phyloP scores from a whole-genome alignment of 1,284 basidiomycete genomes.

The Apiotrichum sp. region DNA sequence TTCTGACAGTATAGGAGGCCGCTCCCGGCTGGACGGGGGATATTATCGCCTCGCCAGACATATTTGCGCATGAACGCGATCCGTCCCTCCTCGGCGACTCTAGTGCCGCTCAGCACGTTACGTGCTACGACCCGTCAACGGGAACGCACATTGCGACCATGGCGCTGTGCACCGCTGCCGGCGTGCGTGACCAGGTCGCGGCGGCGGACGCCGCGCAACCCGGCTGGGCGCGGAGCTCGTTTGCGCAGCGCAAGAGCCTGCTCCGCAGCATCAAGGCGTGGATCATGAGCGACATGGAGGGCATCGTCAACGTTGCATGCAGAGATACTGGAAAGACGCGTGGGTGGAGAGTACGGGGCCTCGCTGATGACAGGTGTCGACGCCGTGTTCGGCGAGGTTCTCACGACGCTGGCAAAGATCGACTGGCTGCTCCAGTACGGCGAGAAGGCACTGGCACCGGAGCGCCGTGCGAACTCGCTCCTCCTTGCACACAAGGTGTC shows the following conservation, averaged over 20 bases:
- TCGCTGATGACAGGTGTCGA: slow-evolving; percentile 65
- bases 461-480: slow-evolving; percentile 64
- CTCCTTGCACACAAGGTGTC: slow-evolving; percentile 76
- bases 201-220: slow-evolving; percentile 63
- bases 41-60: slow-evolving; percentile 23
- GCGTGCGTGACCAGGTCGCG: slow-evolving; percentile 65
- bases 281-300: slow-evolving; percentile 70
- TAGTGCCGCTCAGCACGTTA: slow-evolving; percentile 64
- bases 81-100: slow-evolving; percentile 21
- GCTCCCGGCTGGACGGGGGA: slow-evolving; percentile 24
- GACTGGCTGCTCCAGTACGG: slow-evolving; percentile 71
- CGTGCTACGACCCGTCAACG: slow-evolving; percentile 85
- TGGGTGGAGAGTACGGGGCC: slow-evolving; percentile 48
- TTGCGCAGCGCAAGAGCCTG: slow-evolving; percentile 69
- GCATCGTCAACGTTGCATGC: slow-evolving; percentile 80
- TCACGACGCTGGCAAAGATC: slow-evolving; percentile 82
- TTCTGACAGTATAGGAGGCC: slow-evolving; percentile 16
- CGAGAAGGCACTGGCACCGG: slow-evolving; percentile 64
- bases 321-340: slow-evolving; percentile 94
- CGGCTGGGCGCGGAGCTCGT: slow-evolving; percentile 65
- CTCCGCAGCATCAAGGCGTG: slow-evolving; percentile 80
- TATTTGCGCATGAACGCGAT: slow-evolving; percentile 31
- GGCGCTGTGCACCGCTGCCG: slow-evolving; percentile 59
- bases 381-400: slow-evolving; percentile 79
- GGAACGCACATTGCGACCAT: slow-evolving; percentile 51